Evolutionary conservation across 306 rosid genomes (phyloP).

Genomic region (Gynostemma pentaphyllum): DNA sequence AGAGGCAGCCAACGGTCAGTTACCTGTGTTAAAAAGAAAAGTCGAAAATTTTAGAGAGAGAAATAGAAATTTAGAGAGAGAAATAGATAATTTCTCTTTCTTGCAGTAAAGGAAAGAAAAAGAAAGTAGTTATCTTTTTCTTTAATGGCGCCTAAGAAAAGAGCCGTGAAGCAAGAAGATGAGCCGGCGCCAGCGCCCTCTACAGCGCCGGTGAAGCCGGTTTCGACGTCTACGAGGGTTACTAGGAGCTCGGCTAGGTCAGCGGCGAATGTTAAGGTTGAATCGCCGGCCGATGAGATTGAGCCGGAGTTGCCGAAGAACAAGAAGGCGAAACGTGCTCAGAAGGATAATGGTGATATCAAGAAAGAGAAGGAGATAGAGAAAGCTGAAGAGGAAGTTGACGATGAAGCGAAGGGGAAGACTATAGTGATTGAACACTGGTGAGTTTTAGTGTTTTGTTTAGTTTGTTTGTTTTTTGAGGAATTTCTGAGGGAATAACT

Average conservation of each 20-base stretch:
- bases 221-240: constrained; percentile 1
- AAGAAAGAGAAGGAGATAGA: background rate
- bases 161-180: constrained; percentile 6
- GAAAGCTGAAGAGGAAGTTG: constrained; percentile 2
- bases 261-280: constrained; percentile 1
- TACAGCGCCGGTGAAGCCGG: constrained; percentile 5
- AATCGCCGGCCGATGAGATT: background rate
- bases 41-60: background rate
- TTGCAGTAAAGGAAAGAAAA: background rate
- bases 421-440: constrained; percentile 42
- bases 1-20: constrained; percentile 5
- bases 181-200: constrained; percentile 11
- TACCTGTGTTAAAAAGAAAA: too few relatives aligned
- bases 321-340: constrained; percentile 8
- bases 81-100: background rate
- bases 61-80: background rate
- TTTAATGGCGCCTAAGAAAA: constrained; percentile 36
- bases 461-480: background rate
- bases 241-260: constrained; percentile 22
- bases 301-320: background rate
- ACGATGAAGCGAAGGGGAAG: constrained; percentile 5
- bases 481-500: background rate
- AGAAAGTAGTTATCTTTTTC: background rate
- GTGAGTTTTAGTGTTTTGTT: constrained; percentile 12
- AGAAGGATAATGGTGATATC: constrained; percentile 2